Evolutionary conservation across 2,329 filamentous ascomycete genomes (phyloP), one percentile per base, ranked within the genome.

Genomic region (Zymoseptoria brevis): DNA sequence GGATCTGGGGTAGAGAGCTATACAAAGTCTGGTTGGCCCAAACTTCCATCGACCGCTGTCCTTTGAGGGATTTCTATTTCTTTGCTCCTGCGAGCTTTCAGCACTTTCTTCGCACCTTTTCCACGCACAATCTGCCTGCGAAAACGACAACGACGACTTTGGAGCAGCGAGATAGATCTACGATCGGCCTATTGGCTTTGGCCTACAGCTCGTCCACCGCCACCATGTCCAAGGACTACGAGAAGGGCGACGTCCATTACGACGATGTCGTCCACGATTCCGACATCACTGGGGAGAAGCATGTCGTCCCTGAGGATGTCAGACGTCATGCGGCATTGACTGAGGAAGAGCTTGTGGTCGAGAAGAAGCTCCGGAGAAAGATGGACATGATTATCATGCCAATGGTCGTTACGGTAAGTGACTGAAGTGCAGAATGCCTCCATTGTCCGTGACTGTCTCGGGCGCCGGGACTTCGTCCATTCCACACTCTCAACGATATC

Each of bases 311-410:
- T 21, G 66, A 65, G 35, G 63, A 68, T 19, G 66, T 64, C 6
- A 58, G 59, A 54, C 69, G 72, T 56, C 55, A 68, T 35, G 61
- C 60, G 8, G 59, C 60, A 7, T 58, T 74, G 30, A 67, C 69
- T 1, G 66, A 66, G 21, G 69, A 71, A 30, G 72, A 74, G 62
- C 60, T 67, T 21, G 61, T 67, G 3, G 54, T 68, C 21, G 86
- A 90, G 69, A 77, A 74, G 59, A 79, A 76, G 41, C 75, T 92
- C 66, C 81, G 84, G 71, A 81, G 83, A 66, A 91, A 90, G 75
- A 86, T 92, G 59, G 88, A 92, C 70, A 67, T 79, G 19, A 79
- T 87, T 52, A 66, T 91, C 73, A 79, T 90, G 66, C 87, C 87
- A 0, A 84, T 86, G 75, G 78, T 91, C 57, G 83, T 90, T 53